Conservation (phyloP, 257 asterid species). For the Lycium barbarum region DNA sequence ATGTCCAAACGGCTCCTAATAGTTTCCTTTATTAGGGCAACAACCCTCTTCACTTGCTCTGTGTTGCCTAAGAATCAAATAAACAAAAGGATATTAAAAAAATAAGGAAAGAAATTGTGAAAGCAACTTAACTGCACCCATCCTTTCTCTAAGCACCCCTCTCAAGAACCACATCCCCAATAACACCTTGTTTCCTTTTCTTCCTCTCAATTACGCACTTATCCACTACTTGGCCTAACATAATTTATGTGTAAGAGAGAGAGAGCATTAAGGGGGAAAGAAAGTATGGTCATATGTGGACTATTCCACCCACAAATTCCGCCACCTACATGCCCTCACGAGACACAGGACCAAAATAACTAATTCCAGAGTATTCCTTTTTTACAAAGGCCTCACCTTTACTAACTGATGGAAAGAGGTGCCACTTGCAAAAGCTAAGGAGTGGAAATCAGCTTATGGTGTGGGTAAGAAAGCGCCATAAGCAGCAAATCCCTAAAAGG, state of each 20-base stretch:
- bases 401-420: conserved; percentile 16
- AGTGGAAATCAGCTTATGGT: neutral
- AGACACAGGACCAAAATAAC: neutral
- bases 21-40: neutral
- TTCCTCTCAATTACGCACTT: neutral
- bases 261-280: neutral
- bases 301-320: neutral
- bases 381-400: neutral
- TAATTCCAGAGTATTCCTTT: conserved; percentile 11
- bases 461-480: conserved; percentile 8
- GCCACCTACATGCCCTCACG: neutral
- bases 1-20: too few species aligned
- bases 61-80: neutral
- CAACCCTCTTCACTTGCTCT: neutral
- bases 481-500: conserved; percentile 13
- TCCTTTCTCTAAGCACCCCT: neutral
- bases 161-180: neutral
- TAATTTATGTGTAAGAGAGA: neutral
- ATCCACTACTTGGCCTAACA: neutral
- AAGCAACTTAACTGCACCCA: neutral
- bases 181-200: neutral
- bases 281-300: neutral
- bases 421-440: conserved; percentile 15
- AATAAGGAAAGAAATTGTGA: neutral
- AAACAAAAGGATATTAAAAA: neutral